Evolutionary conservation across 768 basidiomycete species (phyloP).

Genomic region (Scleroderma citrinum): DNA sequence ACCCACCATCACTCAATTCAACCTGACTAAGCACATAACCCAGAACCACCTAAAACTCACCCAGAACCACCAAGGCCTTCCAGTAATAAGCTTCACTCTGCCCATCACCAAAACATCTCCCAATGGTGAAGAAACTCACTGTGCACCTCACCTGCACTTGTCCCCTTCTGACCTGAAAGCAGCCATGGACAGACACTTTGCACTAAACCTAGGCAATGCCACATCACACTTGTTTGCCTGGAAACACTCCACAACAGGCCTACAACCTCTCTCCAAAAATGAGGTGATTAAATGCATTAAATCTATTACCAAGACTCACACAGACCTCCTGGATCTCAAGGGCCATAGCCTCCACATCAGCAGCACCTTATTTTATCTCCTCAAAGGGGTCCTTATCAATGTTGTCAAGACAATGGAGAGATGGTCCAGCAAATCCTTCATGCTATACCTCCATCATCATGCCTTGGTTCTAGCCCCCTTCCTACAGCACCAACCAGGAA

Average conservation of each 20-base stretch:
- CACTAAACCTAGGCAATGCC: constrained; percentile 16
- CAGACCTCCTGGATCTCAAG: not conserved
- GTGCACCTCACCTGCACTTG: not conserved
- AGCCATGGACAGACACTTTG: constrained; percentile 24
- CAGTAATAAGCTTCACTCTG: constrained; percentile 7
- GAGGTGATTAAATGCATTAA: constrained; percentile 19
- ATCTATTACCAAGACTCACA: not conserved
- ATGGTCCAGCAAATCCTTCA: constrained; percentile 30
- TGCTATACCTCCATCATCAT: constrained; percentile 25
- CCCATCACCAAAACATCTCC: constrained; percentile 18
- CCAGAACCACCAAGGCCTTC: constrained; percentile 10
- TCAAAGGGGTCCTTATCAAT: constrained; percentile 23
- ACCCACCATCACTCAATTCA: constrained; percentile 25
- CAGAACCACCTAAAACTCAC: constrained; percentile 19
- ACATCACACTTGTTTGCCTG: constrained; percentile 28
- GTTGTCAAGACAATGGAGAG: constrained; percentile 27
- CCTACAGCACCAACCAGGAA: no score
- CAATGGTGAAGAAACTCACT: constrained; percentile 22
- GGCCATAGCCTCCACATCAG: constrained; percentile 21
- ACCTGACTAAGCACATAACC: constrained; percentile 27
- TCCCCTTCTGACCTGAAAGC: constrained; percentile 20
- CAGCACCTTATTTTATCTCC: constrained; percentile 20
- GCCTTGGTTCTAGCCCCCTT: constrained; percentile 16
- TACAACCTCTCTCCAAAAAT: constrained; percentile 24
- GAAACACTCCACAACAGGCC: constrained; percentile 1